phyloP scores from a whole-genome alignment of 2,329 filamentous ascomycete species.

The Sphaceloma murrayae region DNA sequence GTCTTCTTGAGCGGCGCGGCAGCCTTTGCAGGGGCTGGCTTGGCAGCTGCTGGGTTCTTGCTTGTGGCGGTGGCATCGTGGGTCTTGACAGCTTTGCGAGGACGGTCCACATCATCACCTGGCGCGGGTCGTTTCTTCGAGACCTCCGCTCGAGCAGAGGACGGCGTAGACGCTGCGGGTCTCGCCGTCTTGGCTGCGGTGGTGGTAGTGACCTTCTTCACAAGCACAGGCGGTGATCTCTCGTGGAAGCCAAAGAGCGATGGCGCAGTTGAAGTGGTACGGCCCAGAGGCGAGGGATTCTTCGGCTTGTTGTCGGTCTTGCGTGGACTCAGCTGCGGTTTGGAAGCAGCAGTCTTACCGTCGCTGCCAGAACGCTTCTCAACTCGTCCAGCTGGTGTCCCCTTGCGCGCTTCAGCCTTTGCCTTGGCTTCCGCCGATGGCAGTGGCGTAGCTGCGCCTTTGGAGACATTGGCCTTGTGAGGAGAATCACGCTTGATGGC shows the following conservation, averaged over 20 bases:
- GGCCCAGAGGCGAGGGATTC: slow-evolving; percentile 53
- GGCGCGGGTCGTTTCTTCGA: slow-evolving; percentile 5
- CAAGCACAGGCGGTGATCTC: slow-evolving; percentile 21
- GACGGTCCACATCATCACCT: slow-evolving; percentile 8
- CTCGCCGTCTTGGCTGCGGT: slow-evolving; percentile 5
- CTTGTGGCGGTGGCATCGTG: neutral
- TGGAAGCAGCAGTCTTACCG: slow-evolving; percentile 19
- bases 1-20: neutral
- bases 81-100: slow-evolving; percentile 12
- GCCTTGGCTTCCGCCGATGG: slow-evolving; percentile 14
- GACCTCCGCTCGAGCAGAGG: slow-evolving; percentile 14
- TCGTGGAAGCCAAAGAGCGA: slow-evolving; percentile 13
- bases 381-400: slow-evolving; percentile 23
- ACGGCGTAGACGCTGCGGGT: slow-evolving; percentile 18
- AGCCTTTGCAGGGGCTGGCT: neutral
- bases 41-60: neutral
- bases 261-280: slow-evolving; percentile 32
- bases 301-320: slow-evolving; percentile 44
- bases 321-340: slow-evolving; percentile 32
- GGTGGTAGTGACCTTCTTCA: slow-evolving; percentile 26
- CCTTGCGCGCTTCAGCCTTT: slow-evolving; percentile 22
- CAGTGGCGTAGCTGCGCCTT: slow-evolving; percentile 16
- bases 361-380: slow-evolving; percentile 17
- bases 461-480: neutral
- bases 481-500: slow-evolving; percentile 13